These are phyloP conservation scores for Magnaporthiopsis rhizophila DNA, from an alignment of 2,329 filamentous ascomycete genomes.

Conservation along the genomic window DNA sequence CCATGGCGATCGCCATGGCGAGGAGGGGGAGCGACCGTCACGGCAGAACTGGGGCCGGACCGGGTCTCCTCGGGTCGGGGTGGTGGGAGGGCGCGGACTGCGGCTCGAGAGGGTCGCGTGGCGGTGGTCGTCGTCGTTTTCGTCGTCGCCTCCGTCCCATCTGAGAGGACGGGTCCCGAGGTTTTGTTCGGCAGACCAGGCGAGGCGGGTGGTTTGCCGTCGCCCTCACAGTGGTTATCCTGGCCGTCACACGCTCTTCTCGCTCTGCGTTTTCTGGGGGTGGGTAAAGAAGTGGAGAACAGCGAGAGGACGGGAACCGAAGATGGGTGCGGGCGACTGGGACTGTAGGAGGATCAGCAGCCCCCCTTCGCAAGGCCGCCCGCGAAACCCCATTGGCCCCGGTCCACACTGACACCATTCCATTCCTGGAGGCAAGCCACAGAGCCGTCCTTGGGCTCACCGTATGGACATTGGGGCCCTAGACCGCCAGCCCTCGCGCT, in stretches of 20 bases:
- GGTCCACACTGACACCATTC: neutral
- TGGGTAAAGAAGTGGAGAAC: slow-evolving; percentile 18
- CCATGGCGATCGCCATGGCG: slow-evolving; percentile 59
- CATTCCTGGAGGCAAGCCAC: neutral
- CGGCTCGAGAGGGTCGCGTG: neutral
- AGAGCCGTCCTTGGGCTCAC: neutral
- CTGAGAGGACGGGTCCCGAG: slow-evolving; percentile 2
- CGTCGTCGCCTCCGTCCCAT: slow-evolving; percentile 12
- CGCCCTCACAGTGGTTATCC: neutral
- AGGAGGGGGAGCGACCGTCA: slow-evolving; percentile 16
- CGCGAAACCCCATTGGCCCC: neutral
- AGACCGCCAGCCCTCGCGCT: neutral
- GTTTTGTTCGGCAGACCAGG: neutral
- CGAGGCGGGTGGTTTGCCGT: neutral
- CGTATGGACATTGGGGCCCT: neutral
- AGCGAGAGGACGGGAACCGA: slow-evolving; percentile 11
- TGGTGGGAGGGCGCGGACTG: neutral
- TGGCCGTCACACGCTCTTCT: slow-evolving; percentile 1
- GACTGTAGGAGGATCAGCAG: slow-evolving; percentile 15
- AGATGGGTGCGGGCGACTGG: slow-evolving; percentile 11
- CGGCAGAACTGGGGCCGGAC: neutral
- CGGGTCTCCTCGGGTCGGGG: neutral
- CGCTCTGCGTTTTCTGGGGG: slow-evolving; percentile 7
- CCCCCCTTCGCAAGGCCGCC: neutral
- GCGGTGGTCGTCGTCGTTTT: slow-evolving; percentile 11